A percentile compares a stretch with the other conserved stretches of the same genome.
Conservation (phyloP, 495 filamentous ascomycete species). For the Chaetomium cochliodes region DNA sequence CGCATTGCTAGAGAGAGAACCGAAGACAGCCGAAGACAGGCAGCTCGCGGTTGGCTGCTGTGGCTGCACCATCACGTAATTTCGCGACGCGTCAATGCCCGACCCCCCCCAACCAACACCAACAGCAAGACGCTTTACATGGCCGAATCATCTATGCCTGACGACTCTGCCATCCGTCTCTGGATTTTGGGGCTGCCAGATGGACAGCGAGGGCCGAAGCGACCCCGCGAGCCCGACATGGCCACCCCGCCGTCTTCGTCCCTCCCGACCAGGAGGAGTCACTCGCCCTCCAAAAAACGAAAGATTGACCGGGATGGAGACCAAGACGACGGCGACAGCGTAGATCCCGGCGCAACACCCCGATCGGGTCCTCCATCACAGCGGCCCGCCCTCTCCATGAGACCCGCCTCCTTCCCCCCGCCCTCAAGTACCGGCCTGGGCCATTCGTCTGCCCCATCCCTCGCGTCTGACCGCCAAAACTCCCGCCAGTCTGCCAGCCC, state of each 20-base stretch:
- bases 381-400: conserved; percentile 2
- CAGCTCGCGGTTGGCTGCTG: no score
- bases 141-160: no score
- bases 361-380: conserved; percentile 8
- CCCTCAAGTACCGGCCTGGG: conserved; percentile 1
- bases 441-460: conserved; percentile 6
- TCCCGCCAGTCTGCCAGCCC: conserved; percentile 18
- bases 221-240: neutral
- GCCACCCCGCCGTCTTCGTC: neutral
- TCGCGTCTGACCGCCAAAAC: conserved; percentile 7
- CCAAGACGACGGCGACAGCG: neutral
- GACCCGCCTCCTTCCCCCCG: conserved; percentile 1
- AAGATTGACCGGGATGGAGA: conserved; percentile 4
- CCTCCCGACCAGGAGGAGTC: neutral
- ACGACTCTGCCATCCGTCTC: conserved; percentile 14
- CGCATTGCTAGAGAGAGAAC: no score
- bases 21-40: no score
- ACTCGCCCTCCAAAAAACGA: conserved; percentile 3
- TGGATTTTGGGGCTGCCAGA: conserved; percentile 4
- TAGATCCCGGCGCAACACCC: neutral
- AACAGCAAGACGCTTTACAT: no score
- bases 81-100: no score
- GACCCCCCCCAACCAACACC: no score
- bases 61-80: no score
- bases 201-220: conserved; percentile 5